Evolutionary conservation across 2,329 filamentous ascomycete species (phyloP).

Genomic region (Fusarium incarnatum): DNA sequence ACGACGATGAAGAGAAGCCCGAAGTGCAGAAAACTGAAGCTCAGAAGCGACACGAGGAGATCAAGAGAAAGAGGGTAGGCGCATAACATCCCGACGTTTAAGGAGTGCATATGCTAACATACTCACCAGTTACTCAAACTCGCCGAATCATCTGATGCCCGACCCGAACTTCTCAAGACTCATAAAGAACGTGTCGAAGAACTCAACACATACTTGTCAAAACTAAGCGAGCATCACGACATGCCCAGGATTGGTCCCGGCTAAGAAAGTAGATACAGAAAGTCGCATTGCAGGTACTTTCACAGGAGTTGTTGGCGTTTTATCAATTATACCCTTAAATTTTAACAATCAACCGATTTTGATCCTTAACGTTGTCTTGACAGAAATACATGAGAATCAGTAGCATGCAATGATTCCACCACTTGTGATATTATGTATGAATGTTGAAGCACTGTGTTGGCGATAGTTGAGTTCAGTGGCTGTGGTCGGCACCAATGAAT

Average conservation of each 20-base stretch:
- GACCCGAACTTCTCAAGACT: constrained; percentile 88
- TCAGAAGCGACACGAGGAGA: constrained; percentile 84
- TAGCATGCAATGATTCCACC: neutral
- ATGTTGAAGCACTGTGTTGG: neutral
- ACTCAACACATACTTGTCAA: constrained; percentile 91
- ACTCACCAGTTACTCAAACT: constrained; percentile 78
- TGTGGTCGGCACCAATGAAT: too few species aligned
- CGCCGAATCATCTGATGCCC: constrained; percentile 67
- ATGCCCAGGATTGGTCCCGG: constrained; percentile 80
- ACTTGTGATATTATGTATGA: neutral
- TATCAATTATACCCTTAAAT: constrained; percentile 42
- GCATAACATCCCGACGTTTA: neutral
- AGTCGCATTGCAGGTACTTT: neutral
- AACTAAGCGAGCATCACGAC: constrained; percentile 95
- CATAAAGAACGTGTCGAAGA: constrained; percentile 98
- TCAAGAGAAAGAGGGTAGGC: constrained; percentile 81
- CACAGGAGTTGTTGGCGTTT: constrained; percentile 46
- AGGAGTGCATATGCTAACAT: constrained; percentile 6
- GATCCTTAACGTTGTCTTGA: neutral
- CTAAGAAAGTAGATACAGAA: constrained; percentile 47
- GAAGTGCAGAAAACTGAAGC: constrained; percentile 79
- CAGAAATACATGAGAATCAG: neutral
- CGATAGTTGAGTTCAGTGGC: too few species aligned
- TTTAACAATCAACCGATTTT: neutral
- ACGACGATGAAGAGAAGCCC: constrained; percentile 47